These are phyloP conservation scores for Penicillium antarcticum DNA, from an alignment of 495 filamentous ascomycete genomes.

Conservation along the genomic window DNA sequence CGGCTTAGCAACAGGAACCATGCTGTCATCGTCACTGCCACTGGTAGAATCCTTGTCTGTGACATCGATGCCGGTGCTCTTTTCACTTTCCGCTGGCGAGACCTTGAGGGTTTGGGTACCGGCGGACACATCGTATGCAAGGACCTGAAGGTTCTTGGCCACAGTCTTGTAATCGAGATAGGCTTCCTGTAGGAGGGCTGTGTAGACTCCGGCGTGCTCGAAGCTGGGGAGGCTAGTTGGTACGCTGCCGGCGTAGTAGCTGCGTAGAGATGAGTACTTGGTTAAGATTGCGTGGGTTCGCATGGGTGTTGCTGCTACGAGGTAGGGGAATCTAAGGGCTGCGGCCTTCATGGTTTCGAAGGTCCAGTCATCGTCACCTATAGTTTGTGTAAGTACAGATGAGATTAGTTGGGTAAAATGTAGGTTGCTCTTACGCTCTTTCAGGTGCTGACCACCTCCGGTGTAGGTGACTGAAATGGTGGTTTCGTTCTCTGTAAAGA, in stretches of 20 bases:
- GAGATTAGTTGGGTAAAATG: background rate
- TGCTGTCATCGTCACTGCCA: too few relatives aligned
- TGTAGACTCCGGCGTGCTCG: background rate
- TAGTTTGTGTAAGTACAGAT: background rate
- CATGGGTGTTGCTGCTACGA: constrained; percentile 11
- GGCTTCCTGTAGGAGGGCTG: background rate
- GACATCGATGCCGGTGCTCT: too few relatives aligned
- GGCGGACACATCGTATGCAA: too few relatives aligned
- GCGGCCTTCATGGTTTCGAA: constrained; percentile 14
- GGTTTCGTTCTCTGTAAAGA: background rate
- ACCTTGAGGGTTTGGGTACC: too few relatives aligned
- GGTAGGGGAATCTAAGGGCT: constrained; percentile 15
- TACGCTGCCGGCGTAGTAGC: background rate
- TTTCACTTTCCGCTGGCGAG: too few relatives aligned
- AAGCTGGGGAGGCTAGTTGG: background rate
- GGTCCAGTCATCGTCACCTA: constrained; percentile 11
- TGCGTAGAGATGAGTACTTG: constrained; percentile 18
- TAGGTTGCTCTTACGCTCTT: background rate
- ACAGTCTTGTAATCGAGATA: constrained; percentile 2
- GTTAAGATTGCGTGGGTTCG: constrained; percentile 24
- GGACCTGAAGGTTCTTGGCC: background rate
- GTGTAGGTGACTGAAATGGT: background rate
- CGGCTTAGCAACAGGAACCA: too few relatives aligned
- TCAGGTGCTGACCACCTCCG: background rate
- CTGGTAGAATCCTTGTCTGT: too few relatives aligned